phyloP scores from a whole-genome alignment of 2,329 filamentous ascomycete genomes.

The Ascochyta koolunga region DNA sequence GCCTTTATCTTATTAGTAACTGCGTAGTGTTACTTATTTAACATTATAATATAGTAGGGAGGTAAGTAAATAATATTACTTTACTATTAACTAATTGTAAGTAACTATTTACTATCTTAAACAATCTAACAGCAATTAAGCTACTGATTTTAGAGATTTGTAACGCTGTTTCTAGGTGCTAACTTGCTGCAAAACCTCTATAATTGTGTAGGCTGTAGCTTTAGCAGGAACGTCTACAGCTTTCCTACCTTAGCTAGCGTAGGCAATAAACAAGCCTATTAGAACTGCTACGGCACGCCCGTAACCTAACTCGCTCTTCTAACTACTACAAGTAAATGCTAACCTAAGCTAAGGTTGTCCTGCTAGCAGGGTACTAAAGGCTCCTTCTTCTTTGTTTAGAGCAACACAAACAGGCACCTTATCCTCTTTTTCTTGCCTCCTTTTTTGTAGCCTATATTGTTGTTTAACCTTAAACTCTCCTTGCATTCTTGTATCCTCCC shows the following conservation, averaged over 20 bases:
- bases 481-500: constrained; percentile 10
- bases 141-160: constrained; percentile 18
- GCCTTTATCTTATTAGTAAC: no score
- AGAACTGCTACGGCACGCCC: not conserved
- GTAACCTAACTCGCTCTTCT: constrained; percentile 1
- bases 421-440: not conserved
- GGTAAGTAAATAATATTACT: no score
- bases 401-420: constrained; percentile 5
- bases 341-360: constrained; percentile 2
- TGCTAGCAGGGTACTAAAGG: constrained; percentile 16
- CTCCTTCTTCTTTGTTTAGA: constrained; percentile 10
- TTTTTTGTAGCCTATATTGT: constrained; percentile 9
- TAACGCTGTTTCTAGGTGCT: constrained; percentile 21
- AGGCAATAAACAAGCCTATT: constrained; percentile 1
- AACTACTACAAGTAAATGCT: not conserved
- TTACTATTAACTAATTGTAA: no score
- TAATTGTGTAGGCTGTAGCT: constrained; percentile 17
- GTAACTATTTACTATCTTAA: constrained; percentile 23
- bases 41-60: no score
- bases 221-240: constrained; percentile 9
- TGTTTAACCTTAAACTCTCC: constrained; percentile 11
- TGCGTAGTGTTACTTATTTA: no score
- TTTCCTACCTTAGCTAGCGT: constrained; percentile 25
- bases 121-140: constrained; percentile 23
- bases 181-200: constrained; percentile 26